Conservation (phyloP, 2,329 filamentous ascomycete species). For the Ceratocystis destructans region DNA sequence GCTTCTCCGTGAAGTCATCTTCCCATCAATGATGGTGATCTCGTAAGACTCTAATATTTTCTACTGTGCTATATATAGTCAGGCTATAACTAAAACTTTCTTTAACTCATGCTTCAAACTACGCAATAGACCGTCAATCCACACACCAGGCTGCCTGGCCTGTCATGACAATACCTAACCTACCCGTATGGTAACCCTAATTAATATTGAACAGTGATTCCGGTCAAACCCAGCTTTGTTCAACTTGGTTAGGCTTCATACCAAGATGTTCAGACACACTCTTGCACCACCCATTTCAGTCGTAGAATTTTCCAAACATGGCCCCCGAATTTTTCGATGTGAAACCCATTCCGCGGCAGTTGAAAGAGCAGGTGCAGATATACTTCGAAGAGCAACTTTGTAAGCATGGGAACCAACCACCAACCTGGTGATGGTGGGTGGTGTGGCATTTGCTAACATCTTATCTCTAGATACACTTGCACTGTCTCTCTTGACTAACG, state of each 20-base stretch:
- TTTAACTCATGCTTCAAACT: no score
- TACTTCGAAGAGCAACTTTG: slow-evolving; percentile 22
- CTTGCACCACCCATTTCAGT: background rate
- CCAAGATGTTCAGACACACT: no score
- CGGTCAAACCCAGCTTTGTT: no score
- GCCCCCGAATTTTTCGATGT: slow-evolving; percentile 1
- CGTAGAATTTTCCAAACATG: background rate
- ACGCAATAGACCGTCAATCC: no score
- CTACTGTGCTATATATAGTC: background rate
- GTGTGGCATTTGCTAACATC: background rate
- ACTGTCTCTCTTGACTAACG: slow-evolving; percentile 49
- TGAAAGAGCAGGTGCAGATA: slow-evolving; percentile 18
- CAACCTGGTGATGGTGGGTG: background rate
- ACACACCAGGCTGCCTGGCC: no score
- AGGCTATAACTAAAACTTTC: no score
- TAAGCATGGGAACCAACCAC: slow-evolving; percentile 20
- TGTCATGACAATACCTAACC: no score
- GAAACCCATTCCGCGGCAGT: slow-evolving; percentile 10
- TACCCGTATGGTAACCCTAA: no score
- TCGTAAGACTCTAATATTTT: slow-evolving; percentile 3
- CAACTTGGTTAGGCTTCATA: no score
- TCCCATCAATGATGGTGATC: slow-evolving; percentile 13
- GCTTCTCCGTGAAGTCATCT: background rate
- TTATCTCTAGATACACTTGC: slow-evolving; percentile 37
- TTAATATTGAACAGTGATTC: no score